phyloP scores from a whole-genome alignment of 2,329 filamentous ascomycete species.

The Dothistroma septosporum region DNA sequence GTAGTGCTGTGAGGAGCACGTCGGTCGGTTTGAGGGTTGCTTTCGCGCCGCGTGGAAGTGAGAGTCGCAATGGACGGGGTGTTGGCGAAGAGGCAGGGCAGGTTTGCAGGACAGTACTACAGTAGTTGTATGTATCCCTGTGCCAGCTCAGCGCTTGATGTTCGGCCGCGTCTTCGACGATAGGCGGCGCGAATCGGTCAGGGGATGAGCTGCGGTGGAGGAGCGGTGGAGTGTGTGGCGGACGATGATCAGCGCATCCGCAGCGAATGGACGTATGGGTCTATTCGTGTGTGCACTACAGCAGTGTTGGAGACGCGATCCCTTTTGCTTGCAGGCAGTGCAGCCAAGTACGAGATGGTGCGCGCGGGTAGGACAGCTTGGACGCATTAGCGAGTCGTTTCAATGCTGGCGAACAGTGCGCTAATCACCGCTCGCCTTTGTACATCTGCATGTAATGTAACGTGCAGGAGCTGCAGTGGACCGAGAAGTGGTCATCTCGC shows the following conservation, averaged over 20 bases:
- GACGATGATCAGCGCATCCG: neutral
- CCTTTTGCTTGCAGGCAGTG: neutral
- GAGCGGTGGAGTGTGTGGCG: neutral
- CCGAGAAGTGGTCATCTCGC: no score
- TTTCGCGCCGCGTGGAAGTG: neutral
- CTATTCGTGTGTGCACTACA: neutral
- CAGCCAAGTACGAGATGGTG: neutral
- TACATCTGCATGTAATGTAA: neutral
- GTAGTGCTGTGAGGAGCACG: neutral
- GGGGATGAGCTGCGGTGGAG: neutral
- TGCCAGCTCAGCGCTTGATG: neutral
- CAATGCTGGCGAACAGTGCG: neutral
- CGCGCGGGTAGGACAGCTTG: neutral
- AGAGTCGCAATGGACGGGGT: neutral
- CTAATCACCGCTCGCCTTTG: neutral
- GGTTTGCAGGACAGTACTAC: neutral
- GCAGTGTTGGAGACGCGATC: neutral
- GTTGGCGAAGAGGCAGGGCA: neutral
- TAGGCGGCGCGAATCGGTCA: neutral
- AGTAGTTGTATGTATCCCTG: neutral
- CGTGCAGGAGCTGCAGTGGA: neutral
- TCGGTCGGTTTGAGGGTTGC: neutral
- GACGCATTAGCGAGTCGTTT: neutral
- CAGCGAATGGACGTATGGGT: neutral
- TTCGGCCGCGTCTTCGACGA: neutral